These are phyloP conservation scores for Buxus sempervirens DNA, from an alignment of 164 flowering plant species.

Conservation along the genomic window DNA sequence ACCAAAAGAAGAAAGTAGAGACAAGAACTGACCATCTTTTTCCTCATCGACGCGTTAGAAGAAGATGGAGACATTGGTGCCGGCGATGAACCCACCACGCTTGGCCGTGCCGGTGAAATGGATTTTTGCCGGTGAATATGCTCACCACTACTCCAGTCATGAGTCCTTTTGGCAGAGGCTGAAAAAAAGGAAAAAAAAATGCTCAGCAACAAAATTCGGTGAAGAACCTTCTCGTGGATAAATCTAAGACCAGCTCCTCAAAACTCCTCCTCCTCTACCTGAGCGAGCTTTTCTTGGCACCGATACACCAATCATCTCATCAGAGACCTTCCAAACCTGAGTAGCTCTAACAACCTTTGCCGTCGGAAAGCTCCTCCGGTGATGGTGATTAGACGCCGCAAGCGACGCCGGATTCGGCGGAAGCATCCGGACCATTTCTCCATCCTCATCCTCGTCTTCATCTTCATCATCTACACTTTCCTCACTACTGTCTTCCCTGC, in stretches of 20 bases:
- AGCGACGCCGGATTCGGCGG: conserved; percentile 40
- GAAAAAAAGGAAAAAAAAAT: conserved; percentile 19
- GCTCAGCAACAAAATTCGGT: background rate
- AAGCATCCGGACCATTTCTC: conserved; percentile 35
- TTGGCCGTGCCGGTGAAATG: conserved; percentile 69
- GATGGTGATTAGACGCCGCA: conserved; percentile 25
- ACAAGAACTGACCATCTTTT: conserved; percentile 53
- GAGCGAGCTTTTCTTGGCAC: conserved; percentile 95
- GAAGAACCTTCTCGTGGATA: too few relatives aligned
- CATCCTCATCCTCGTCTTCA: conserved; percentile 65
- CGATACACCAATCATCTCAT: conserved; percentile 84
- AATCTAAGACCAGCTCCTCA: background rate
- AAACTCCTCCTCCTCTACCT: conserved; percentile 17
- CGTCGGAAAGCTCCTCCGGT: conserved; percentile 61
- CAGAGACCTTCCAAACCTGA: conserved; percentile 68
- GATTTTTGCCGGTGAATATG: conserved; percentile 63
- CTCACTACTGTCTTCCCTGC: conserved; percentile 72
- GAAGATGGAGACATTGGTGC: conserved; percentile 66
- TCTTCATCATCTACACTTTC: conserved; percentile 79
- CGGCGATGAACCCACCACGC: conserved; percentile 30
- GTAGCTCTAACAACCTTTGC: conserved; percentile 46
- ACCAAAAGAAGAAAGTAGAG: background rate
- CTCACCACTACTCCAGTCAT: conserved; percentile 59
- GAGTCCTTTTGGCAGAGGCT: conserved; percentile 88
- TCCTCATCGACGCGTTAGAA: conserved; percentile 50